Conservation (phyloP, 106 monocot species). For the Dendrobium huoshanense region DNA sequence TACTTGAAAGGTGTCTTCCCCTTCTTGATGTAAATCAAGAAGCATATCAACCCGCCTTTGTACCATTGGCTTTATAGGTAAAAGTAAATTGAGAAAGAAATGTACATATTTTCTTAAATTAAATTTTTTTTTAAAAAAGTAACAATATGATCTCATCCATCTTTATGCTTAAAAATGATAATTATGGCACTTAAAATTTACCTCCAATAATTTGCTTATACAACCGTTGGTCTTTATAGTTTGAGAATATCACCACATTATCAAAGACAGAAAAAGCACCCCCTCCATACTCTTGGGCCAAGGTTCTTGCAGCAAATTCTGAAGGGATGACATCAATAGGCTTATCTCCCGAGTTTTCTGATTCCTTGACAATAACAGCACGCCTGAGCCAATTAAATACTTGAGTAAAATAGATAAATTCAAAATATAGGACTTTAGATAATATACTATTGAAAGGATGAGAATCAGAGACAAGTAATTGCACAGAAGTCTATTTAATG, state of each 20-base stretch:
- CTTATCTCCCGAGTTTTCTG: conserved; percentile 30
- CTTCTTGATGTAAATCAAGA: too few species aligned
- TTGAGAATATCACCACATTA: conserved; percentile 65
- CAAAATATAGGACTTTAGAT: background rate
- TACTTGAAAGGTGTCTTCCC: too few species aligned
- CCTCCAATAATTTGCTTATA: conserved; percentile 69
- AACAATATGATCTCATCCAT: background rate
- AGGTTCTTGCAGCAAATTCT: conserved; percentile 64
- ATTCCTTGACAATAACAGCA: conserved; percentile 79
- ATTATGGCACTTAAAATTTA: conserved; percentile 12
- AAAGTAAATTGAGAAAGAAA: background rate
- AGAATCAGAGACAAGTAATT: background rate
- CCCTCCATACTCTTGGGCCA: conserved; percentile 94
- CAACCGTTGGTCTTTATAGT: conserved; percentile 83
- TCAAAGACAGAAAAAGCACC: conserved; percentile 66
- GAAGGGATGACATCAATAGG: conserved; percentile 62
- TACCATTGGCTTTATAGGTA: background rate
- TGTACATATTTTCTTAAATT: background rate
- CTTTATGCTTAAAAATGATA: background rate
- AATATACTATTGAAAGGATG: background rate
- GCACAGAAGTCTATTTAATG: background rate
- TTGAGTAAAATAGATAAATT: background rate
- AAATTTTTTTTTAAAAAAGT: background rate
- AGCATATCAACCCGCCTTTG: too few species aligned
- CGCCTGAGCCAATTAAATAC: conserved; percentile 40